Base-by-base conservation (phyloP, 441 rosid genomes). In the Manihot esculenta region DNA sequence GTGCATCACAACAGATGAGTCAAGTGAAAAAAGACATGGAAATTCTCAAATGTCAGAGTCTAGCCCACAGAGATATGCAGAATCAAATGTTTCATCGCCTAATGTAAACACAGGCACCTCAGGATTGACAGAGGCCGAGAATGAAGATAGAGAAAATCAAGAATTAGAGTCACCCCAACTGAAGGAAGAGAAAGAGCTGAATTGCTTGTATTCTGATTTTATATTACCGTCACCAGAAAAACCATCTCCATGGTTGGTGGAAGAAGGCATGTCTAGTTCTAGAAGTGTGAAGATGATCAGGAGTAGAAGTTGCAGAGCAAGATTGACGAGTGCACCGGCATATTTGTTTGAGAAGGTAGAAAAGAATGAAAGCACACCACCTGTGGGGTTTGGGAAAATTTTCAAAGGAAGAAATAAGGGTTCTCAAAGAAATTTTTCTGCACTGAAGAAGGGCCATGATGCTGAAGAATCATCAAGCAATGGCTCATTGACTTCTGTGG, bases 231-330 rank as follows among this genome's bases (percentile, higher is more conserved):
- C 86, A 56, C 77, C 90, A 35, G 84, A 78, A 76, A 77, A 85
- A 69, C 74, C 81, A 70, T 70, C 75, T 67, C 80, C 72, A 72
- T 67, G 77, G 83, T 73, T 62, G 65, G 71, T 73, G 76, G 90
- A 80, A 76, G 84, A 79, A 73, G 84, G 79, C 67, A 49, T 80
- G 10, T 72, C 69, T 48, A 74, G 68, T 42, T 72, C 79, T 55
- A 73, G 79, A 73, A 79, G 84, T 79, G 77, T 77, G 78, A 83
- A 82, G 77, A 71, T 89, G 72, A 49, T 65, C 23, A 87, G 87
- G 78, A 93, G 96, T 79, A 83, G 67, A 75, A 96, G 97, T 75
- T 93, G 89, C 68, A 85, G 81, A 78, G 89, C 88, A 47, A 80
- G 80, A 68, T 70, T 85, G 1, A 49, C 70, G 64, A 76, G 71